A percentile compares a stretch with the other conserved stretches of the same genome.
Evolutionary conservation across 2,329 filamentous ascomycete genomes (phyloP).

Genomic region (Pyrenophora tritici-repentis): DNA sequence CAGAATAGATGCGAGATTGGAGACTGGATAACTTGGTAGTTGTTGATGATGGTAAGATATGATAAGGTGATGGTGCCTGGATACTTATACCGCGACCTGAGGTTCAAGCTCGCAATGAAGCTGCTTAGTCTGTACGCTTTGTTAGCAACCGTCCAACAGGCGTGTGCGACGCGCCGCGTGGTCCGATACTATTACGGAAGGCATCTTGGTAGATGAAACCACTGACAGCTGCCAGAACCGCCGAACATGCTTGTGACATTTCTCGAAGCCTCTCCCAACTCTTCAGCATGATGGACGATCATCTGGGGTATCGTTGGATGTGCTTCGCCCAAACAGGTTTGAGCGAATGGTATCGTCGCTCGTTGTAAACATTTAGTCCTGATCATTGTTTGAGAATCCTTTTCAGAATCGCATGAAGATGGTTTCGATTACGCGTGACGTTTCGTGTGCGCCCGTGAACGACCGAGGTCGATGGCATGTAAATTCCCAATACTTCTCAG

Average conservation of each 20-base stretch:
- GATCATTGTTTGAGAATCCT: conserved; percentile 22
- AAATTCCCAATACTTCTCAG: neutral
- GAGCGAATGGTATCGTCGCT: neutral
- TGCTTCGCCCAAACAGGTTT: conserved; percentile 17
- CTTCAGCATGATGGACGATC: conserved; percentile 9
- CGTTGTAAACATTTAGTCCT: neutral
- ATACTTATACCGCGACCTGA: conserved; percentile 3
- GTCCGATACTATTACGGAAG: conserved; percentile 7
- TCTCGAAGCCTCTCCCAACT: conserved; percentile 14
- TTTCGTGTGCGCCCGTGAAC: conserved; percentile 22
- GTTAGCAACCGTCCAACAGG: neutral
- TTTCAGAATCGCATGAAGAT: conserved; percentile 21
- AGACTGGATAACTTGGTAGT: neutral
- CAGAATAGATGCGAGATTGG: conserved; percentile 13
- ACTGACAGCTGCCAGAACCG: conserved; percentile 15
- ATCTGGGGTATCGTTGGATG: conserved; percentile 11
- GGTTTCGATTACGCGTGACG: conserved; percentile 28
- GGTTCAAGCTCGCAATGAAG: no score
- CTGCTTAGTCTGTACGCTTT: no score
- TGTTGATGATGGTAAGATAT: conserved; percentile 1
- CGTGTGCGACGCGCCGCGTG: neutral
- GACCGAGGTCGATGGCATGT: neutral
- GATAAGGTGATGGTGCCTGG: neutral
- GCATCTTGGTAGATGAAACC: conserved; percentile 14
- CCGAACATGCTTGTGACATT: conserved; percentile 13